Base-by-base conservation (phyloP, 768 basidiomycete genomes). In the Suillus placidus region DNA sequence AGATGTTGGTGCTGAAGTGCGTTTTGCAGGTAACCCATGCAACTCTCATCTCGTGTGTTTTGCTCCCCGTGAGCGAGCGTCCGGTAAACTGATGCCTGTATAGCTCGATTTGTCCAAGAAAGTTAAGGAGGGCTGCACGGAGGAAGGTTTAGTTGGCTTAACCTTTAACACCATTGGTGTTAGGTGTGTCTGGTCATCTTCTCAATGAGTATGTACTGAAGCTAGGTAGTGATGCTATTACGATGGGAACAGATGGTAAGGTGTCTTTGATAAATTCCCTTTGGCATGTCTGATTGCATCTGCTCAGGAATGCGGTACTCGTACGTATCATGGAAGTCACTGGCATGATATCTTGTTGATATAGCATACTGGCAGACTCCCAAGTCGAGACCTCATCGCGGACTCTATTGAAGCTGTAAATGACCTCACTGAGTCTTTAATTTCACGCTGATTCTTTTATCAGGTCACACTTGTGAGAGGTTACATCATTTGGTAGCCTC, bases 111-210 rank as follows among this genome's bases (percentile, higher is more conserved):
- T 95, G 30, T 91, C 89, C 18, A 85, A 87, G 70, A 87, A 88
- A 68, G 87, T 94, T 70, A 95, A 95, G 75, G 85, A 90, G 64
- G 94, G 93, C 14, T 95, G 93, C 77, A 84, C 85, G 70, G 86
- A 90, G 66, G 92, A 94, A 70, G 91, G 87, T 49, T 81, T 95
- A 43, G 87, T 95, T 52, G 94, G 93, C 2, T 79, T 95, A 47
- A 89, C 88, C 40, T 94, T 94, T 77, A 94, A 91, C 71, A 94
- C 93, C 10, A 87, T 95, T 62, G 94, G 94, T 64, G 86, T 94
- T 69, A 92, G 90, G 92, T 89, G 71, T 67, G 77, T 69, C 60
- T 37, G 37, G n/a, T 56, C 20, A 23, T 61, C 38, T 67, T 43
- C 34, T 51, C 62, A 18, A 54, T 40, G 14, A 14, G 54, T 43